Base-by-base conservation (phyloP, 345 rosid genomes). In the Jatropha curcas region DNA sequence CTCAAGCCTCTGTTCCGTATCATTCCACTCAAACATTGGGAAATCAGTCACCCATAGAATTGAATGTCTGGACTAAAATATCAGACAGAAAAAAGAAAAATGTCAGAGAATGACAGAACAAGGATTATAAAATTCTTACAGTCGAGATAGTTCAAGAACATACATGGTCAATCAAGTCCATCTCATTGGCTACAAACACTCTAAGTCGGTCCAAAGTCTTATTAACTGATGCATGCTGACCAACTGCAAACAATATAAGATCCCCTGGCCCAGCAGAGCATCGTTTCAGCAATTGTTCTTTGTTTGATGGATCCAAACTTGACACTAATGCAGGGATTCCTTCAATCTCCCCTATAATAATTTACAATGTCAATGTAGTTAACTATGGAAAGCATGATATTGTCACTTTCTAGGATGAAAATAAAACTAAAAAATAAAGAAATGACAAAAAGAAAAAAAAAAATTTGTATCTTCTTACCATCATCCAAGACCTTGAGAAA, bases 21-120 rank as follows among this genome's bases (percentile, higher is more conserved):
- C 92, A 58, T 91, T 95, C 99, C 99, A 91, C 82, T 92, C 96
- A 50, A 95, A 95, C 98, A 95, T 89, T 10, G 99, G 98, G 79
- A 95, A 95, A 76, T 92, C 99, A 55, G 97, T 95, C 68, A 95
- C 89, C 99, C 99, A 95, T 5, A 95, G 86, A 72, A 95, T 88
- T 30, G 97, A 87, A 83, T 92, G 87, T 86, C 74, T 88, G 77
- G 92, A 88, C 97, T 95, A 80, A 68, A 60, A 81, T 35, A 74
- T 65, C 52, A 75, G 59, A 64, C 50, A 71, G 68, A 41, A 52
- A 72, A 68, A 53, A 59, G 20, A 10, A 22, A 19, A 6, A 34
- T 50, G 48, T 63, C 60, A 64, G 16, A 67, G 22, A 50, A 31
- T 4, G 37, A 34, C 34, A 51, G 31, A 56, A 53, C 27, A 63